Base-by-base conservation (phyloP, 257 asterid genomes). In the Jasminum sambac region DNA sequence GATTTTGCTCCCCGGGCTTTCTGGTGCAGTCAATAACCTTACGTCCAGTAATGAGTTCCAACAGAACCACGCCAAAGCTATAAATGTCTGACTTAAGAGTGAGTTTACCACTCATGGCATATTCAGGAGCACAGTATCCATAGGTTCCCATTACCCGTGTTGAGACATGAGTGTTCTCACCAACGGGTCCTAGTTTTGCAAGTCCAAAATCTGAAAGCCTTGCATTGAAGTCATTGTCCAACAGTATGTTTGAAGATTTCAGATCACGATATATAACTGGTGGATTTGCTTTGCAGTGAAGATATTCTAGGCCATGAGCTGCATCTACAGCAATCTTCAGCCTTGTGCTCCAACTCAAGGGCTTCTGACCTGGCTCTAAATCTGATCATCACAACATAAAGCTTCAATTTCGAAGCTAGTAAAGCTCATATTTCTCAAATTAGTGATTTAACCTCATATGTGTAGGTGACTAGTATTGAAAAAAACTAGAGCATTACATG, bases 181-280 rank as follows among this genome's bases (percentile, higher is more conserved):
- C 98, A 24, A 92, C 91, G 0, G 96, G 96, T 10, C 98, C 98
- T 11, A 92, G 79, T 74, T 90, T 92, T 16, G 96, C 96, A 0
- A 92, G 95, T 2, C 98, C 98, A 19, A 90, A 92, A 86, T 92
- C 98, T 0, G 95, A 92, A n/a, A 92, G 85, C 87, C 87, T 92
- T 3, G 86, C 89, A 12, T 85, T 88, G 85, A 88, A 92, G 68
- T 86, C 95, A 2, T 85, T 43, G 81, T 92, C 96, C 80, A 92
- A 78, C 64, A 92, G 76, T 81, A 92, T 89, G 79, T 88, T 89
- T 38, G 96, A 89, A n/a, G 95, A 88, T 74, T 92, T 92, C 73
- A 92, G 66, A 63, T 92, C 96, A 0, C 96, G 96, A 66, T 89
- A 92, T 12, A 89, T 88, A 74, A 92, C 96, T 0, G 96, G 96